phyloP scores from a whole-genome alignment of 2,329 filamentous ascomycete species.

The Arthrobotrys musiformis region DNA sequence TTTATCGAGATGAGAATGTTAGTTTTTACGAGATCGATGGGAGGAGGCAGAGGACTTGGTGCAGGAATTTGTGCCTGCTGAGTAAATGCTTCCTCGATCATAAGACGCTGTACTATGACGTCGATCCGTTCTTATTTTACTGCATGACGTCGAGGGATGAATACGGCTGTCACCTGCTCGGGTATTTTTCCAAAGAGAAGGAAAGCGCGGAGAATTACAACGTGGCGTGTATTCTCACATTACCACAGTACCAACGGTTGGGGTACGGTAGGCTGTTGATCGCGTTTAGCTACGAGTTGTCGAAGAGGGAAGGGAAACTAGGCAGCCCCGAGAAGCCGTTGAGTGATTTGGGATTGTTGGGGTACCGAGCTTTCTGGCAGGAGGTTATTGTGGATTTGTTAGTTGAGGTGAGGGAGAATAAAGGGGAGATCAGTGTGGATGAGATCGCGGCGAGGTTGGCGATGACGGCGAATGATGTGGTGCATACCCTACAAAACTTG shows the following conservation, averaged over 20 bases:
- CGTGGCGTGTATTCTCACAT: conserved; percentile 93
- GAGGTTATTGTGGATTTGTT: conserved; percentile 91
- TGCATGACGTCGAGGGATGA: conserved; percentile 93
- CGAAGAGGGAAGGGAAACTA: conserved; percentile 92
- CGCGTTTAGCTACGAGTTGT: conserved; percentile 96
- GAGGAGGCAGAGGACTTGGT: conserved; percentile 92
- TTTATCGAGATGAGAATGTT: conserved; percentile 92
- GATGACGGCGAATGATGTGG: conserved; percentile 97
- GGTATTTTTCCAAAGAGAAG: conserved; percentile 99
- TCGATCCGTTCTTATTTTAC: conserved; percentile 99
- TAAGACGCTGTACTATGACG: conserved; percentile 98
- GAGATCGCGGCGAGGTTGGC: conserved; percentile 80
- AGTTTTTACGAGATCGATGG: conserved; percentile 99
- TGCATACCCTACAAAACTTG: conserved; percentile 91
- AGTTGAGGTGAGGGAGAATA: conserved; percentile 75
- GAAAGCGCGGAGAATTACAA: conserved; percentile 98
- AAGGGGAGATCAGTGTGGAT: conserved; percentile 83
- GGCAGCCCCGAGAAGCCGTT: conserved; percentile 97
- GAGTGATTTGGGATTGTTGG: conserved; percentile 89
- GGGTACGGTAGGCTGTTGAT: conserved; percentile 94
- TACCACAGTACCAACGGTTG: conserved; percentile 95
- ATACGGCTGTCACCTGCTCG: conserved; percentile 92
- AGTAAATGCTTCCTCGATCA: conserved; percentile 97
- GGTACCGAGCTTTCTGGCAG: conserved; percentile 97
- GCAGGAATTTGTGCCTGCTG: conserved; percentile 91